phyloP scores from a whole-genome alignment of 768 basidiomycete species.

The Hericium coralloides region DNA sequence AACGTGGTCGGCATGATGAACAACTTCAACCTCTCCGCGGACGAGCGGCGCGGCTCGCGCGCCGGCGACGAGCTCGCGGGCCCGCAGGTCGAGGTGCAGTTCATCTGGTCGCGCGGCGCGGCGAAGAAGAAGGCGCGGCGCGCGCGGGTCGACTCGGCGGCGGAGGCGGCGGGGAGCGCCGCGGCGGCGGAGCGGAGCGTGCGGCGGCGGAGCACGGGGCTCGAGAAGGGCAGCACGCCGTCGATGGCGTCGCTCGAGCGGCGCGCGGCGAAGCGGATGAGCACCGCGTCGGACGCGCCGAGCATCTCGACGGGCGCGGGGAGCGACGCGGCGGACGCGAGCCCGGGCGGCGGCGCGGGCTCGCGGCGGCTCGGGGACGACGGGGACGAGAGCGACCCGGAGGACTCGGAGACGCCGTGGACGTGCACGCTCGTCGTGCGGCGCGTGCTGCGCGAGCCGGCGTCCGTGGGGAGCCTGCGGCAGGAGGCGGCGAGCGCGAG shows the following conservation, averaged over 20 bases:
- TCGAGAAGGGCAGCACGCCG: not conserved
- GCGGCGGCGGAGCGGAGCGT: not conserved
- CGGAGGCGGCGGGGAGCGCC: not conserved
- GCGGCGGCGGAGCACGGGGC: not conserved
- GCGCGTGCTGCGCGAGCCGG: slow-evolving; percentile 20
- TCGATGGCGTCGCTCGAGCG: slow-evolving; percentile 4
- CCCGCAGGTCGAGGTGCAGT: slow-evolving; percentile 54
- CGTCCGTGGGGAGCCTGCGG: slow-evolving; percentile 9
- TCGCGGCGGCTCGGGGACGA: slow-evolving; percentile 8
- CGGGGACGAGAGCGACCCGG: slow-evolving; percentile 84
- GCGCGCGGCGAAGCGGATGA: slow-evolving; percentile 3
- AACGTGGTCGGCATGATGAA: slow-evolving; percentile 34
- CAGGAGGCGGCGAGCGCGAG: no score
- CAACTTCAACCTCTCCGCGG: slow-evolving; percentile 7
- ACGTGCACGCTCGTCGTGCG: slow-evolving; percentile 74
- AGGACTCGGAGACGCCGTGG: slow-evolving; percentile 97
- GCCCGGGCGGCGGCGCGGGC: slow-evolving; percentile 2
- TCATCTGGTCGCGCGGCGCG: slow-evolving; percentile 69
- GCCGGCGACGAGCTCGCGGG: slow-evolving; percentile 11
- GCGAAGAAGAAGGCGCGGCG: slow-evolving; percentile 12
- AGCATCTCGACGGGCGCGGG: slow-evolving; percentile 8
- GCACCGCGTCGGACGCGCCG: slow-evolving; percentile 4
- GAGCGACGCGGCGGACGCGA: not conserved
- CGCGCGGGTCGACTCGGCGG: not conserved
- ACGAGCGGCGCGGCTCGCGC: slow-evolving; percentile 11